phyloP scores from a whole-genome alignment of 345 rosid species.

The Jatropha curcas region DNA sequence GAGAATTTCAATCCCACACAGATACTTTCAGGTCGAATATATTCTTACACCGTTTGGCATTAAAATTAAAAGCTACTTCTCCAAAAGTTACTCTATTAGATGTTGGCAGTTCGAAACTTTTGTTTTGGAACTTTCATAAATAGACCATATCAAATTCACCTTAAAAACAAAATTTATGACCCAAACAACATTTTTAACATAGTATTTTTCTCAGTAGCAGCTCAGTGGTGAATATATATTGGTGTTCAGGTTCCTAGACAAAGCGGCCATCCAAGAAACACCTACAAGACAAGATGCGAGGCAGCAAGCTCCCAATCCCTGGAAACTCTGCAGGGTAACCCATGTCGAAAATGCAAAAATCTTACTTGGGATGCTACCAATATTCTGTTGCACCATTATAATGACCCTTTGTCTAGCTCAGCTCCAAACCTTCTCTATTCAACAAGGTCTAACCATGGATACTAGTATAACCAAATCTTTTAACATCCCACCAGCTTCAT shows the following conservation, averaged over 20 bases:
- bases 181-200: no score
- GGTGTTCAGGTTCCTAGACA: conserved; percentile 50
- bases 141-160: no score
- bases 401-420: conserved; percentile 57
- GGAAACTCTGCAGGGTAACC: conserved; percentile 63
- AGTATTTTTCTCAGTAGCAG: no score
- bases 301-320: conserved; percentile 36
- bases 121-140: no score
- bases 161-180: no score
- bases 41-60: not conserved
- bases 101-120: no score
- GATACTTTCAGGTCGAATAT: conserved; percentile 40
- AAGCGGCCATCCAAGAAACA: conserved; percentile 53
- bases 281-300: not conserved
- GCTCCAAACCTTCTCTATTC: conserved; percentile 58
- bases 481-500: conserved; percentile 52
- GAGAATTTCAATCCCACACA: conserved; percentile 49
- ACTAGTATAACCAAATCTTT: conserved; percentile 36
- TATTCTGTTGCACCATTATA: conserved; percentile 58
- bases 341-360: conserved; percentile 63
- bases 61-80: no score
- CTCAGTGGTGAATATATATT: not conserved
- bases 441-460: conserved; percentile 57
- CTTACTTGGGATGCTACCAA: conserved; percentile 47
- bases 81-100: no score